A percentile compares a stretch with the other conserved stretches of the same genome.
Evolutionary conservation across 345 rosid species (phyloP).

Genomic region (Crucihimalaya himalaica): DNA sequence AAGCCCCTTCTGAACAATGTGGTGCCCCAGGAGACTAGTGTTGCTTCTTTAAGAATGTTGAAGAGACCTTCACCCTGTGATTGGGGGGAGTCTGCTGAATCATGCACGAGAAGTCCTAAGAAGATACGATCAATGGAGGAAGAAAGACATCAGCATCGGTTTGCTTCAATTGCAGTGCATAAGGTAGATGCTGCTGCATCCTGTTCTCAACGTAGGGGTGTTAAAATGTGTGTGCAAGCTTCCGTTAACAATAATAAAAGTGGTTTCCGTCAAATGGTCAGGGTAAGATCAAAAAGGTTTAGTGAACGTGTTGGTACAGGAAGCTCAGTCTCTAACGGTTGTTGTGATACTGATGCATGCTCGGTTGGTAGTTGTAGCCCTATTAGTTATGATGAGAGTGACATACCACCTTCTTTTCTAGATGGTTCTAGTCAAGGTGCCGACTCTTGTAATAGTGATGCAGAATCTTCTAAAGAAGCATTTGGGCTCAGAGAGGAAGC

Average conservation of each 20-base stretch:
- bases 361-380: slow-evolving; percentile 78
- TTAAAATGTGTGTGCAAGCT: slow-evolving; percentile 27
- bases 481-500: slow-evolving; percentile 26
- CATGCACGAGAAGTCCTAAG: slow-evolving; percentile 39
- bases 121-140: slow-evolving; percentile 36
- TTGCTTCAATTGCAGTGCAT: slow-evolving; percentile 26
- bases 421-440: slow-evolving; percentile 38
- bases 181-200: slow-evolving; percentile 49
- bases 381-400: slow-evolving; percentile 32
- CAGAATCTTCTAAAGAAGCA: slow-evolving; percentile 45
- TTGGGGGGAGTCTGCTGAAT: slow-evolving; percentile 41
- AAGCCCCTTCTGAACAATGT: slow-evolving; percentile 23
- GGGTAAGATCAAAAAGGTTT: slow-evolving; percentile 43
- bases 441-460: slow-evolving; percentile 47
- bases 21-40: slow-evolving; percentile 36
- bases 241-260: slow-evolving; percentile 18
- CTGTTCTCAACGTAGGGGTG: slow-evolving; percentile 34
- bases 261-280: slow-evolving; percentile 44
- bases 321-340: slow-evolving; percentile 34
- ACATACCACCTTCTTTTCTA: slow-evolving; percentile 32
- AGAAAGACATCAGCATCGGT: slow-evolving; percentile 15
- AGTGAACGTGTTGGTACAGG: slow-evolving; percentile 32
- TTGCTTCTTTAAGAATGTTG: slow-evolving; percentile 38
- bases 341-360: slow-evolving; percentile 46
- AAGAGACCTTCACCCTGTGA: slow-evolving; percentile 47